phyloP scores from a whole-genome alignment of 768 basidiomycete species.

The Cantharellus anzutake region DNA sequence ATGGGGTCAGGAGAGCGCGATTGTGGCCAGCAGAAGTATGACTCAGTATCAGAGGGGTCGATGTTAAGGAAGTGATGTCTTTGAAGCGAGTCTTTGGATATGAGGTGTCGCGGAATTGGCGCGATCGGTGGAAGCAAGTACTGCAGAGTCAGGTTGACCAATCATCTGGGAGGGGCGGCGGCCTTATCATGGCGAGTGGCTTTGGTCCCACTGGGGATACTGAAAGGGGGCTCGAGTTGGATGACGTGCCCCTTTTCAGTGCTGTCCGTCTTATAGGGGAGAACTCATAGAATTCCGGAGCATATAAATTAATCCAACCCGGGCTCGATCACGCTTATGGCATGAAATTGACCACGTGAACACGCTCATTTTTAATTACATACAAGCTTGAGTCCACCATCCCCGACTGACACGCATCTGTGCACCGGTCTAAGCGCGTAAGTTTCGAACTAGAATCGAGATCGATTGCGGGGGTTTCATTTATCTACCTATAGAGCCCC shows the following conservation, averaged over 20 bases:
- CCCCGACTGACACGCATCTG: too few relatives aligned
- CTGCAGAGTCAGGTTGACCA: constrained; percentile 5
- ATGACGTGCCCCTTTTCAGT: background rate
- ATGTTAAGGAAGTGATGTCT: constrained; percentile 6
- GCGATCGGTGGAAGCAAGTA: constrained; percentile 6
- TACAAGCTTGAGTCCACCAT: too few relatives aligned
- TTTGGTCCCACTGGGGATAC: background rate
- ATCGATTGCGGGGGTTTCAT: background rate
- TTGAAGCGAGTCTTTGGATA: constrained; percentile 5
- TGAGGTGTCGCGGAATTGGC: constrained; percentile 5
- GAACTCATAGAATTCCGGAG: too few relatives aligned
- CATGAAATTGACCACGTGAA: background rate
- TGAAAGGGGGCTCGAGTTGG: background rate
- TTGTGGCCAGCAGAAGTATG: constrained; percentile 4
- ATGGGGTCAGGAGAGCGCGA: background rate
- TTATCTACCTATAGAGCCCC: background rate
- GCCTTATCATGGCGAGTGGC: background rate
- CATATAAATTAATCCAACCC: background rate
- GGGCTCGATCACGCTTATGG: background rate
- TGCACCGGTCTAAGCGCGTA: too few relatives aligned
- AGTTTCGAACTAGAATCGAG: background rate
- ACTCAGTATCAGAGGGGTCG: constrained; percentile 4
- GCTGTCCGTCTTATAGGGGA: background rate
- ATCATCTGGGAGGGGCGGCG: constrained; percentile 3
- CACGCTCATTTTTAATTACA: too few relatives aligned